Evolutionary conservation across 2,329 filamentous ascomycete species (phyloP).

Genomic region (Lachnellula arida): DNA sequence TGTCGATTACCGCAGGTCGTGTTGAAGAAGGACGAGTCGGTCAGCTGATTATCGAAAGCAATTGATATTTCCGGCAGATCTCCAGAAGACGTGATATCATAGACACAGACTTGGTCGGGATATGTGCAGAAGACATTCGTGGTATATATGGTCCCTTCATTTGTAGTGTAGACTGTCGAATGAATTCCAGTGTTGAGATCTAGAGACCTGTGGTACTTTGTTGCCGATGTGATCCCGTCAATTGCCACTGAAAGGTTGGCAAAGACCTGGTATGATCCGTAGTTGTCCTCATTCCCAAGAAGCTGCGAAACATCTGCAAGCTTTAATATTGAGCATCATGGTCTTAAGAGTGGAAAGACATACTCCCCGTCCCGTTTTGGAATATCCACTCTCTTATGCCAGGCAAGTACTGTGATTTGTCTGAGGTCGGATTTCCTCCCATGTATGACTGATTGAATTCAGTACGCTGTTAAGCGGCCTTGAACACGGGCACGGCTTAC

Average conservation of each 20-base stretch:
- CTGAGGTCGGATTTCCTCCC: slow-evolving; percentile 41
- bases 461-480: neutral
- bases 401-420: slow-evolving; percentile 34
- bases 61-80: slow-evolving; percentile 39
- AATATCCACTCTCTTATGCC: slow-evolving; percentile 45
- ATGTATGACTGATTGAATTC: slow-evolving; percentile 36
- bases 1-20: slow-evolving; percentile 32
- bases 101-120: slow-evolving; percentile 35
- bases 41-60: slow-evolving; percentile 39
- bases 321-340: neutral
- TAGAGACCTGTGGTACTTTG: slow-evolving; percentile 38
- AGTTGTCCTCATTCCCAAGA: slow-evolving; percentile 37
- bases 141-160: slow-evolving; percentile 28
- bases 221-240: slow-evolving; percentile 27
- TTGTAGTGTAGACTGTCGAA: slow-evolving; percentile 34
- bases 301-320: slow-evolving; percentile 34
- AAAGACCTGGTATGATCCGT: slow-evolving; percentile 44
- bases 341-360: slow-evolving; percentile 2
- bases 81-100: slow-evolving; percentile 20
- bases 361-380: slow-evolving; percentile 44
- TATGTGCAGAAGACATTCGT: slow-evolving; percentile 42
- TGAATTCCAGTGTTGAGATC: slow-evolving; percentile 42
- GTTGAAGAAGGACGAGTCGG: slow-evolving; percentile 28
- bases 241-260: slow-evolving; percentile 42
- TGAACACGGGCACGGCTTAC: slow-evolving; percentile 24